These are phyloP conservation scores for Quaeritorhiza haematococci DNA, from an alignment of 371 early-diverging fungal species.

Conservation along the genomic window DNA sequence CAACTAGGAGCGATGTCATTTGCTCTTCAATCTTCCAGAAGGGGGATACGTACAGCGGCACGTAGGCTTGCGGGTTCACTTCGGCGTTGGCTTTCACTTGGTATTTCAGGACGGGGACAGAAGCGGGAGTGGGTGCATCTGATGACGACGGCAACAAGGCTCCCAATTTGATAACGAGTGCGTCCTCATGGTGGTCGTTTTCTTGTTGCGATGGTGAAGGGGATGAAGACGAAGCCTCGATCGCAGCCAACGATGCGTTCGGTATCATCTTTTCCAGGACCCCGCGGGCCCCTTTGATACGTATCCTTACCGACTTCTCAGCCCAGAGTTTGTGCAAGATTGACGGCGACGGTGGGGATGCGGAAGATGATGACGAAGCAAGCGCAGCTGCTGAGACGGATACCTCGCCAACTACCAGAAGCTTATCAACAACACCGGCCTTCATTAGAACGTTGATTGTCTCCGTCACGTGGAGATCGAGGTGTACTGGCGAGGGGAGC, in stretches of 20 bases:
- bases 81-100: slow-evolving; percentile 20
- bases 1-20: slow-evolving; percentile 26
- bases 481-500: background rate
- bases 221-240: background rate
- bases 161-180: too few species aligned
- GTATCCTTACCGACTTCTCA: too few species aligned
- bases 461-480: slow-evolving; percentile 21
- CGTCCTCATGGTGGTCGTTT: too few species aligned
- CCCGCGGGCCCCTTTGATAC: too few species aligned
- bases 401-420: slow-evolving; percentile 33
- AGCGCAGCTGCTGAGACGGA: too few species aligned
- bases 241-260: slow-evolving; percentile 22
- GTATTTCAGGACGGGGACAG: slow-evolving; percentile 26
- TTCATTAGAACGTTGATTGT: slow-evolving; percentile 31
- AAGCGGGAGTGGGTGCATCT: background rate
- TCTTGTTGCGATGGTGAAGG: too few species aligned
- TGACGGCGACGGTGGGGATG: too few species aligned
- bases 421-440: slow-evolving; percentile 30
- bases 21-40: slow-evolving; percentile 31
- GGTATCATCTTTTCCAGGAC: slow-evolving; percentile 23
- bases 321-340: too few species aligned
- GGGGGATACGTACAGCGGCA: slow-evolving; percentile 25
- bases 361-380: too few species aligned
- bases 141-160: background rate
- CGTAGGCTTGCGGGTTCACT: slow-evolving; percentile 15